Percentiles rank a stretch among this genome's conserved stretches.
These are phyloP conservation scores for Hypoxylon sp. DNA, from an alignment of 2,329 filamentous ascomycete genomes.

Conservation along the genomic window DNA sequence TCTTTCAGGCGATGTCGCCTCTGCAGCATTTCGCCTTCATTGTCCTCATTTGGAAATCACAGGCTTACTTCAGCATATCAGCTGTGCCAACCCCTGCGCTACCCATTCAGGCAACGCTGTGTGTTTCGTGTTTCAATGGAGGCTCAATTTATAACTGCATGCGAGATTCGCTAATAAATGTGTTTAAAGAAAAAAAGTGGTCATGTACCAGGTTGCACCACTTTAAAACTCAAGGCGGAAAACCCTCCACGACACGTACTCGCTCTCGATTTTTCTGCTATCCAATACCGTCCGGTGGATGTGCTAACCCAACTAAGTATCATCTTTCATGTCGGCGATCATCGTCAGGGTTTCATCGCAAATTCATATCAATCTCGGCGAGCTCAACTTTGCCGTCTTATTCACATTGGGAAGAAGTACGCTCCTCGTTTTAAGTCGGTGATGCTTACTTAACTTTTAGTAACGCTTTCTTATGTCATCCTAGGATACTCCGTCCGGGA, in stretches of 20 bases:
- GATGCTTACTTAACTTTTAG: constrained; percentile 7
- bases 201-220: background rate
- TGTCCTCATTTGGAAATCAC: constrained; percentile 28
- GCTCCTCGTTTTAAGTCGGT: background rate
- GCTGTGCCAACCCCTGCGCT: constrained; percentile 22
- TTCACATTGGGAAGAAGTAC: background rate
- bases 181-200: background rate
- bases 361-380: background rate
- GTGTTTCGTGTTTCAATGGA: constrained; percentile 21
- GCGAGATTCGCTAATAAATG: constrained; percentile 3
- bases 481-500: background rate
- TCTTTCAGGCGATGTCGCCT: constrained; percentile 17
- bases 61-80: constrained; percentile 24
- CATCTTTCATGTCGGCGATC: constrained; percentile 1
- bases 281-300: background rate
- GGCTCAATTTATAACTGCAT: constrained; percentile 17
- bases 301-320: constrained; percentile 1
- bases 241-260: background rate
- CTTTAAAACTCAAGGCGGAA: background rate
- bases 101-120: constrained; percentile 7
- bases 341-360: background rate
- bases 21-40: constrained; percentile 20
- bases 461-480: background rate
- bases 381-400: background rate
- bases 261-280: background rate